Evolutionary conservation across 495 filamentous ascomycete species (phyloP).

Genomic region (Terfezia boudieri): DNA sequence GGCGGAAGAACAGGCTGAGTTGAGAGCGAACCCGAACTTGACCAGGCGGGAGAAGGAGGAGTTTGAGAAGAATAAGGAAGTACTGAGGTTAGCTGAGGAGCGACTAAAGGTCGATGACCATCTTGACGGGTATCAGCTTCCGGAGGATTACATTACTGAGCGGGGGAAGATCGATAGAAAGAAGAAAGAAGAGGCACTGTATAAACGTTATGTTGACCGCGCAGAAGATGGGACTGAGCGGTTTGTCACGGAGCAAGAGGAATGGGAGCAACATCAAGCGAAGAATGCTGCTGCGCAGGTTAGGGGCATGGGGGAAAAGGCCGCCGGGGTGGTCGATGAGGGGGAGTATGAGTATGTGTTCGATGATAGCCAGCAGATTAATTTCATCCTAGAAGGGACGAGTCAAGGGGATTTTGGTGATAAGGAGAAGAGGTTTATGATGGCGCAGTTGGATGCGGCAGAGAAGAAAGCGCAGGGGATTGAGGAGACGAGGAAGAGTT

Average conservation of each 20-base stretch:
- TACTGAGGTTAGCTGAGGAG: constrained; percentile 72
- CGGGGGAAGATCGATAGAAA: constrained; percentile 76
- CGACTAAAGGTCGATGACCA: constrained; percentile 74
- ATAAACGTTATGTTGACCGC: constrained; percentile 73
- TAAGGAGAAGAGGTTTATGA: constrained; percentile 53
- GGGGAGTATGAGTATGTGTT: constrained; percentile 89
- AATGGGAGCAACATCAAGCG: constrained; percentile 85
- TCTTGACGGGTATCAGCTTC: constrained; percentile 80
- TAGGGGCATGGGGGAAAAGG: constrained; percentile 24
- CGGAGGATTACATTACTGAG: constrained; percentile 84
- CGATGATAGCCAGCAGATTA: constrained; percentile 70
- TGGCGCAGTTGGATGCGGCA: constrained; percentile 61
- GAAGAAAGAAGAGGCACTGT: constrained; percentile 74
- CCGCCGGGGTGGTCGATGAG: constrained; percentile 47
- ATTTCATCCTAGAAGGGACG: constrained; percentile 48
- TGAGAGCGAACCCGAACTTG: constrained; percentile 52
- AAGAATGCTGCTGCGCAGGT: constrained; percentile 81
- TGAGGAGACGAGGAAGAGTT: constrained; percentile 70
- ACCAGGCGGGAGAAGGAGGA: constrained; percentile 66
- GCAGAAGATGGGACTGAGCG: constrained; percentile 75
- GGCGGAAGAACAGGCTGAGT: constrained; percentile 66
- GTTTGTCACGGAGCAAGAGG: constrained; percentile 82
- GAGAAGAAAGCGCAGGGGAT: constrained; percentile 70
- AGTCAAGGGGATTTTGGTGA: constrained; percentile 8
- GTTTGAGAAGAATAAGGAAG: constrained; percentile 73